Base-by-base conservation (phyloP, 225 moss, liverwort and hornwort species). In the Marchantia paleacea region DNA sequence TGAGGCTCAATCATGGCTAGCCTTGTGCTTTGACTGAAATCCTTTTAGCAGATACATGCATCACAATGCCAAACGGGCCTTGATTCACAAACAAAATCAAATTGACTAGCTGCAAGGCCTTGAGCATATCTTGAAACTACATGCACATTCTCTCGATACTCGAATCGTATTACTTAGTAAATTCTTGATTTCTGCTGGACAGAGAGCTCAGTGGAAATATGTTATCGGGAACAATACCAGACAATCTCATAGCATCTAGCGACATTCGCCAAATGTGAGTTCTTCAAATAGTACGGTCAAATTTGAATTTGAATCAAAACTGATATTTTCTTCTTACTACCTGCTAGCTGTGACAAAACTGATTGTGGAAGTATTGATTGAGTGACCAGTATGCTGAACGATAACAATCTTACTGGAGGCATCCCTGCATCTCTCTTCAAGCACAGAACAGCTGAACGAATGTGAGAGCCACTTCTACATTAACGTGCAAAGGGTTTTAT, bases 341-440 rank as follows among this genome's bases (percentile, higher is more conserved):
- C 28, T n/a, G 8, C 65, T 25, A 65, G 13, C 4, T 3, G 11
- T 10, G 24, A 26, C 2, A 30, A 28, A 9, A 30, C 24, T 67
- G 7, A 28, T 2, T 14, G 1, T 28, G 26, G 2, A 29, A 28
- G 4, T 13, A 14, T 10, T 28, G 28, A 30, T 28, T 67, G 28
- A 67, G 3, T 30, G 12, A 28, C 13, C 67, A 67, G 67, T 13
- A 13, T 10, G 0, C 29, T 67, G 4, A 7, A 29, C 12, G 3
- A 67, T 29, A 67, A 67, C 67, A 67, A 67, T 67, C 26, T 67
- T 28, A 29, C 28, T 14, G 67, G 67, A 67, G 67, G 67, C 4
- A 67, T 67, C 28, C 67, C 67, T 28, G 67, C 67, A 67, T 26
- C 28, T 10, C 67, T 67, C 7, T 67, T 67, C 67, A 67, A 67